Evolutionary conservation across 1,139 yeast genomes (phyloP), one percentile per base, ranked within the genome.

Genomic region (Diutina siamensis): DNA sequence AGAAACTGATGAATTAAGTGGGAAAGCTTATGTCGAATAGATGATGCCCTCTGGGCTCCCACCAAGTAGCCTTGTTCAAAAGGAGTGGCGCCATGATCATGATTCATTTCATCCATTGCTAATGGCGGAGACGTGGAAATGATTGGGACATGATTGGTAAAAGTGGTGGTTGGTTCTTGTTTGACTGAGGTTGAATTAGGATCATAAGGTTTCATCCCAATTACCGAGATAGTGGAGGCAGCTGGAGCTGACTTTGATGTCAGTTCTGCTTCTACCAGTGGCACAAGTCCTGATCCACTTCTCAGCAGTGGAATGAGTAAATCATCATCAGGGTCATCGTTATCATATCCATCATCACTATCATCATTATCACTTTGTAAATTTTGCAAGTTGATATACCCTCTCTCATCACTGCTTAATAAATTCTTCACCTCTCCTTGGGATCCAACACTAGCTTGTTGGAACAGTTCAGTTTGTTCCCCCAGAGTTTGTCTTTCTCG

Each of bases 51-150:
- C n/a, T 25, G 42, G 2, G 42, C 42, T 10, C 42, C 42, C 9
- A 38, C 19, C 8, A 25, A n/a, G 21, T 38, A 38, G 12, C 42
- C 42, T 15, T 25, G 31, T 38, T 38, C 31, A 25, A 21, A 38
- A 15, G 42, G 42, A 3, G 42, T 38, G 5, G 42, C 42, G 8
- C 42, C 42, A 8, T 38, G 42, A 9, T 17, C 42, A 15, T 38
- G 42, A 15, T 38, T 38, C 42, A 38, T 38, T 5, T 38, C 42
- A 7, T 22, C 42, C 3, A 38, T 3, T n/a, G 25, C 18, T 10
- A 31, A 10, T 13, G 34, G 34, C 12, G 34, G 34, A n/a, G 34
- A 9, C 12, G 34, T 25, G n/a, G n/a, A n/a, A n/a, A n/a, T n/a
- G 9, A 7, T 25, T 10, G 28, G 28, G 28, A 7, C 7, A 10